These are phyloP conservation scores for Hyphopichia buzzinii DNA, from an alignment of 1,139 yeast species.

Conservation along the genomic window DNA sequence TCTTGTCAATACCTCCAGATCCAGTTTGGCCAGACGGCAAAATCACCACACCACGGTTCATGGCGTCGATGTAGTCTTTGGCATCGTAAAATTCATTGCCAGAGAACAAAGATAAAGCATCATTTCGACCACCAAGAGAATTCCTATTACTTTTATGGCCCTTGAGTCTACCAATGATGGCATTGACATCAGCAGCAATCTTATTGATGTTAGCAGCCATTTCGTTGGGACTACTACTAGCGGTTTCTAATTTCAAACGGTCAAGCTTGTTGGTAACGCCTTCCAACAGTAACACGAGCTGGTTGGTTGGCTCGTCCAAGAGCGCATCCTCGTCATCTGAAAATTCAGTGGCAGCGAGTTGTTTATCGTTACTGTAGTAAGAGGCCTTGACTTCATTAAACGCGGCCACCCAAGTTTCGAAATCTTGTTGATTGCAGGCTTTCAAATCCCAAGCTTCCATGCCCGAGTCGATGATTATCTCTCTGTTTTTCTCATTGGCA, in stretches of 20 bases:
- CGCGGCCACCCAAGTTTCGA: slow-evolving; percentile 81
- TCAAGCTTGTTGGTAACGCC: slow-evolving; percentile 21
- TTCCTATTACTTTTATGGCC: slow-evolving; percentile 5
- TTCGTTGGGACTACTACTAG: slow-evolving; percentile 10
- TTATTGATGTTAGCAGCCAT: slow-evolving; percentile 11
- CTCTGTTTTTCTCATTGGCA: slow-evolving; percentile 66
- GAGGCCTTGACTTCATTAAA: slow-evolving; percentile 49
- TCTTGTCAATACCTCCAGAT: slow-evolving; percentile 9
- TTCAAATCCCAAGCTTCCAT: slow-evolving; percentile 92
- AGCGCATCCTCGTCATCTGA: slow-evolving; percentile 1
- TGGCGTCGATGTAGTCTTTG: slow-evolving; percentile 48
- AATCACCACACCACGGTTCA: slow-evolving; percentile 35
- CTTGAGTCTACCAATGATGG: slow-evolving; percentile 15
- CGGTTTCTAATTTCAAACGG: slow-evolving; percentile 16
- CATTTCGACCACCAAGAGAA: slow-evolving; percentile 12
- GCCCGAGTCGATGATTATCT: slow-evolving; percentile 87
- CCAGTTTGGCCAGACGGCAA: slow-evolving; percentile 11
- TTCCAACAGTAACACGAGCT: slow-evolving; percentile 14
- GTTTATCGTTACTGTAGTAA: slow-evolving; percentile 14
- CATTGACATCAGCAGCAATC: slow-evolving; percentile 18
- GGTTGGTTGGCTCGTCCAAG: background rate
- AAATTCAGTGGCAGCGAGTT: slow-evolving; percentile 1
- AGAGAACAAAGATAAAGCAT: slow-evolving; percentile 29
- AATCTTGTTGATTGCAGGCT: slow-evolving; percentile 63
- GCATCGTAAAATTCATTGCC: slow-evolving; percentile 65